Percentiles rank a stretch among this genome's conserved stretches.
These are phyloP conservation scores for Cystobasidium ongulense DNA, from an alignment of 768 basidiomycete species.

Conservation along the genomic window DNA sequence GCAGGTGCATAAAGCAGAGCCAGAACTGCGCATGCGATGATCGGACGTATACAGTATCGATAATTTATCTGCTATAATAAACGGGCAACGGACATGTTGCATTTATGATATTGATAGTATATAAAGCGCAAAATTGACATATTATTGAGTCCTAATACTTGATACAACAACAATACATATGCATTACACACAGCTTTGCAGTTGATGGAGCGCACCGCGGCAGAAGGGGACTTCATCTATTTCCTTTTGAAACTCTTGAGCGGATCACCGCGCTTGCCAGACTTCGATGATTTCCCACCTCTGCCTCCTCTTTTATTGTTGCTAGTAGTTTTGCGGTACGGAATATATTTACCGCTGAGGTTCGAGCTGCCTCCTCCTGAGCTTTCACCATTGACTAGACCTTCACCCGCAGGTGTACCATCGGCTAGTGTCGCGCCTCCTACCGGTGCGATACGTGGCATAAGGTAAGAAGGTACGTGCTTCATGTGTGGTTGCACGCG, in stretches of 20 bases:
- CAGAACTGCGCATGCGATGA: too few relatives aligned
- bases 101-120: too few relatives aligned
- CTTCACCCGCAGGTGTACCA: neutral
- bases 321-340: constrained; percentile 18
- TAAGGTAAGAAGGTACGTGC: constrained; percentile 82
- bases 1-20: too few relatives aligned
- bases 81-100: too few relatives aligned
- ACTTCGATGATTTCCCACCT: neutral
- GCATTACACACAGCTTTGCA: too few relatives aligned
- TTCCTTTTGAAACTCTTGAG: constrained; percentile 32
- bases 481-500: constrained; percentile 90
- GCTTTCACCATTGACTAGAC: neutral
- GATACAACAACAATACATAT: too few relatives aligned
- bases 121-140: too few relatives aligned
- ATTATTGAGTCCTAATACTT: too few relatives aligned
- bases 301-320: neutral
- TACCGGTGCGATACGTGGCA: constrained; percentile 69
- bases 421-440: constrained; percentile 18
- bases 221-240: too few relatives aligned
- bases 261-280: constrained; percentile 19
- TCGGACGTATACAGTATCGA: too few relatives aligned
- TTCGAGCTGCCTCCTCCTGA: neutral
- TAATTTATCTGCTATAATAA: too few relatives aligned
- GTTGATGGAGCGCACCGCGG: too few relatives aligned
- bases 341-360: constrained; percentile 5